A percentile compares a stretch with the other conserved stretches of the same genome.
Evolutionary conservation across 2,329 filamentous ascomycete genomes (phyloP).

Genomic region (Phialophora expanda): DNA sequence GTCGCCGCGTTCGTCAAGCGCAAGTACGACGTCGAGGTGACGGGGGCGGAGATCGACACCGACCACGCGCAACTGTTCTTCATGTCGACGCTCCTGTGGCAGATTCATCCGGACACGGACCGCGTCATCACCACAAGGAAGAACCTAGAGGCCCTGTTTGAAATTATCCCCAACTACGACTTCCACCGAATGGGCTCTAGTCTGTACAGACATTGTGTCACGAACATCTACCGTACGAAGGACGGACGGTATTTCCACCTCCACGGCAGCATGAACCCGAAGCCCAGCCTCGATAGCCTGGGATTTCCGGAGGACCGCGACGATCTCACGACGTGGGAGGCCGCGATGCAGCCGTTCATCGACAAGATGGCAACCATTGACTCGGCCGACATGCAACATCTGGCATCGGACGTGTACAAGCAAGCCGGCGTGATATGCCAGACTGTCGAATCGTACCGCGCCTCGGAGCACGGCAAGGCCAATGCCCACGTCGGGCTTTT

Average conservation of each 20-base stretch:
- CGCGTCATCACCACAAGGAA: slow-evolving; percentile 33
- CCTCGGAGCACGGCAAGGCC: slow-evolving; percentile 50
- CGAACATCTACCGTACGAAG: slow-evolving; percentile 56
- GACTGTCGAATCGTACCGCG: slow-evolving; percentile 47
- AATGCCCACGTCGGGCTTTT: slow-evolving; percentile 51
- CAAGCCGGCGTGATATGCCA: slow-evolving; percentile 51
- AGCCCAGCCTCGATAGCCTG: slow-evolving; percentile 49
- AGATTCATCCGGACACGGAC: slow-evolving; percentile 45
- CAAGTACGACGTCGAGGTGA: slow-evolving; percentile 53
- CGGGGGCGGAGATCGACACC: slow-evolving; percentile 55
- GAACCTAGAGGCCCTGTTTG: slow-evolving; percentile 26
- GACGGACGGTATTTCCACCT: slow-evolving; percentile 56
- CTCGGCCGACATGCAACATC: slow-evolving; percentile 45
- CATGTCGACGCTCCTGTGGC: slow-evolving; percentile 48
- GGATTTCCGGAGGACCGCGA: slow-evolving; percentile 44
- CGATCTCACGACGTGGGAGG: slow-evolving; percentile 41
- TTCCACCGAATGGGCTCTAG: slow-evolving; percentile 66
- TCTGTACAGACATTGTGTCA: slow-evolving; percentile 42
- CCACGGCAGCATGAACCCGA: slow-evolving; percentile 56
- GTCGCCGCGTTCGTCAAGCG: slow-evolving; percentile 52
- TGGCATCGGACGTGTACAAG: slow-evolving; percentile 46
- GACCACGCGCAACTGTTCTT: slow-evolving; percentile 55
- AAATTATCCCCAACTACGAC: slow-evolving; percentile 62
- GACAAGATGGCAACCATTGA: slow-evolving; percentile 46
- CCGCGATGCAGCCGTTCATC: slow-evolving; percentile 44